Evolutionary conservation across 805 yeast species (phyloP), one percentile per base, ranked within the genome.

Genomic region (Candida krabiensis): DNA sequence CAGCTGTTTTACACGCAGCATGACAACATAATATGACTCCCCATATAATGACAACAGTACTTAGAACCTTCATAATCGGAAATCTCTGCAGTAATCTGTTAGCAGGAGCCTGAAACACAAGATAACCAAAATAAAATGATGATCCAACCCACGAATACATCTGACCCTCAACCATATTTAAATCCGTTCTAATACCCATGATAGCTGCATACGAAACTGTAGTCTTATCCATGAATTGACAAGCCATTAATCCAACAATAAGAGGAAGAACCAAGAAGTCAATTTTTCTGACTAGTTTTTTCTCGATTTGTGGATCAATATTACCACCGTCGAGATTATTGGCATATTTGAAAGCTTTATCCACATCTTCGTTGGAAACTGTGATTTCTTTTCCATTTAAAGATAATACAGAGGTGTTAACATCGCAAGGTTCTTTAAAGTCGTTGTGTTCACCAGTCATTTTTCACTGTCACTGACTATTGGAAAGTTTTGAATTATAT

Each of bases 141-240:
- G 67, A 54, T 8, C 66, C 53, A 27, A 57, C 35, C 58, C 68
- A 52, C 39, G 65, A 34, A 44, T 61, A 53, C 47, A 56, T 52
- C 12, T 55, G 46, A 4, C 79, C 78, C 13, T 45, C 35, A n/a
- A n/a, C n/a, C n/a, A n/a, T n/a, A 17, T 67, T 52, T 41, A 76
- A 55, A 43, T 75, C 80, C 2, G 53, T 52, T 39, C 70, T 56
- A 17, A 80, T 50, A 3, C 84, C 85, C 70, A 78, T 53, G 40
- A 80, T 67, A 1, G 83, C 69, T 0, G 84, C 82, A 39, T 69
- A 71, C 19, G 75, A 63, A 30, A 65, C 69, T 4, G 81, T 63
- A 17, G 63, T 60, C 53, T 80, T 80, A 58, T 80, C 86, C 78
- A 79, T 72, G 46, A 66, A 75, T 55, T 78, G 83, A 13, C 71